Evolutionary conservation across 106 monocot species (phyloP).

Genomic region (Phalaenopsis aphrodite): DNA sequence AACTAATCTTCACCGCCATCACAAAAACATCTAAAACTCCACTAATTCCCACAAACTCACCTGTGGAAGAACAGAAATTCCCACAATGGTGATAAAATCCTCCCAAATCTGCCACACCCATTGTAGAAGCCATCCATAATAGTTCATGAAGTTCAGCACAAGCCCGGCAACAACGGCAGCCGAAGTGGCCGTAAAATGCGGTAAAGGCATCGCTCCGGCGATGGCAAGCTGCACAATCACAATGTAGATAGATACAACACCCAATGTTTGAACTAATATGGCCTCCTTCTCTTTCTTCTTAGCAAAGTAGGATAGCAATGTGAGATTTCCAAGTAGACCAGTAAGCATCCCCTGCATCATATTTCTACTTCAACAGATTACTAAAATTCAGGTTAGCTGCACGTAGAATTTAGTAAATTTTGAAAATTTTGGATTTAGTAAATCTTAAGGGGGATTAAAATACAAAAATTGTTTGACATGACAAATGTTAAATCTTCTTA

Average conservation of each 20-base stretch:
- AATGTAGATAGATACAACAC: conserved; percentile 70
- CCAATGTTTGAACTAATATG: conserved; percentile 67
- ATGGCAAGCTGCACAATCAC: conserved; percentile 78
- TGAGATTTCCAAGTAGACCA: conserved; percentile 76
- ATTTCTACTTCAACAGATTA: neutral
- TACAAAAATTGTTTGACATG: too few species aligned
- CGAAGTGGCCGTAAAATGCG: conserved; percentile 47
- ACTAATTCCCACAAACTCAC: conserved; percentile 15
- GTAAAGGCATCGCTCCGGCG: conserved; percentile 63
- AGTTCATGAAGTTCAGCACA: conserved; percentile 73
- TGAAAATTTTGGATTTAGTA: too few species aligned
- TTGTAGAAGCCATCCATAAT: conserved; percentile 47
- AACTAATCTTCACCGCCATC: neutral
- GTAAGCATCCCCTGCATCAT: conserved; percentile 73
- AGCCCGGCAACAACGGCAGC: conserved; percentile 54
- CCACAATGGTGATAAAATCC: conserved; percentile 84
- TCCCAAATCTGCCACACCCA: conserved; percentile 69
- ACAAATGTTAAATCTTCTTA: too few species aligned
- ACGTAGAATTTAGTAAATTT: too few species aligned
- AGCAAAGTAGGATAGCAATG: conserved; percentile 82
- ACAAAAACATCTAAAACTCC: neutral
- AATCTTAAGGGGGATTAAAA: too few species aligned
- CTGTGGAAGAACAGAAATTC: conserved; percentile 85
- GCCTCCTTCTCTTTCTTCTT: conserved; percentile 96
- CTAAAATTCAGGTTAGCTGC: too few species aligned